Conservation (phyloP, 139 green algal species). For the Raphidocelis subcapitata region DNA sequence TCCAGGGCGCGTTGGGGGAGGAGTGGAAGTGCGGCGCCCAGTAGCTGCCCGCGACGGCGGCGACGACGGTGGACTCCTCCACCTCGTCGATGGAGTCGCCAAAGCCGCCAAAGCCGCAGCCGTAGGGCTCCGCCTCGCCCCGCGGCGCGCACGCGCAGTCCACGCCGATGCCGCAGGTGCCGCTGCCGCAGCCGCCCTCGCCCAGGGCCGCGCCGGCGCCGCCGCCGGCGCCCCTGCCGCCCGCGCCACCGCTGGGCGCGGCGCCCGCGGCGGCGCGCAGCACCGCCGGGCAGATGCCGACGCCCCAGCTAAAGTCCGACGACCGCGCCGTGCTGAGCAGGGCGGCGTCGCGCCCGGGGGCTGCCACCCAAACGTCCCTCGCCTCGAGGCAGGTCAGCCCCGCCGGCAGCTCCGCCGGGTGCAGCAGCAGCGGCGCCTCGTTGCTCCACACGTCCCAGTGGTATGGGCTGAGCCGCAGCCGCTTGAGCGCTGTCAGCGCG, state of each 20-base stretch:
- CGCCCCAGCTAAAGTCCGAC: slow-evolving; percentile 12
- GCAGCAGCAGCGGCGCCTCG: slow-evolving; percentile 22
- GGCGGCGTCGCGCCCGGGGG: background rate
- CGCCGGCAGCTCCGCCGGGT: slow-evolving; percentile 12
- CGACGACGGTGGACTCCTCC: background rate
- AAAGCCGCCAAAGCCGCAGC: background rate
- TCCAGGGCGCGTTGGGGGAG: background rate
- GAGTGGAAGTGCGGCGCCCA: background rate
- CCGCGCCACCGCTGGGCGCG: background rate
- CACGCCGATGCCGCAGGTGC: too few species aligned
- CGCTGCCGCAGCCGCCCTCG: too few species aligned
- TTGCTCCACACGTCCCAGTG: slow-evolving; percentile 30
- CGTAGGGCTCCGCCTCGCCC: too few species aligned
- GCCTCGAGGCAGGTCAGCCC: slow-evolving; percentile 12
- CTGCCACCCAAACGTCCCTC: slow-evolving; percentile 19
- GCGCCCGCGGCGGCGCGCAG: too few species aligned
- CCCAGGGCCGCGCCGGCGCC: too few species aligned
- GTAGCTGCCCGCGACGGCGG: background rate
- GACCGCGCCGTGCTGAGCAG: background rate
- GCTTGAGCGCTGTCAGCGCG: background rate
- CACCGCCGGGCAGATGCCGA: too few species aligned
- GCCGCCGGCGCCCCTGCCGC: slow-evolving; percentile 9
- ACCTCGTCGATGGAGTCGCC: background rate
- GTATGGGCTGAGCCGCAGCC: slow-evolving; percentile 12
- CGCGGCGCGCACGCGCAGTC: too few species aligned